A percentile compares a stretch with the other conserved stretches of the same genome.
phyloP scores from a whole-genome alignment of 2,329 filamentous ascomycete species.

The Fusarium lateritium region DNA sequence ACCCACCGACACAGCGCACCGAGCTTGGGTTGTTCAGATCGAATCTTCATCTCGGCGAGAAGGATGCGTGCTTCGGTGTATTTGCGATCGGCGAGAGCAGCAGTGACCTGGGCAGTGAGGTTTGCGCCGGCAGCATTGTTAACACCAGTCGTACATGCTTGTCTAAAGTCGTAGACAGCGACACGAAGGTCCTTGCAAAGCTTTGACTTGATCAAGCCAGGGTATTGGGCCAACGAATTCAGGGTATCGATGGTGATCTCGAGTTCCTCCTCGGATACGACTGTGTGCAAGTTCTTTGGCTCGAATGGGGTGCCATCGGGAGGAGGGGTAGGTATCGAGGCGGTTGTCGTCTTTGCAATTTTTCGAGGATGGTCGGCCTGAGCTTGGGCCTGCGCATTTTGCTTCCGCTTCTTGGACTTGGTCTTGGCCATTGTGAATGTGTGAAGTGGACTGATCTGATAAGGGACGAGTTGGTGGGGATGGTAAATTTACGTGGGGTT shows the following conservation, averaged over 20 bases:
- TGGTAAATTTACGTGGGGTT: constrained; percentile 27
- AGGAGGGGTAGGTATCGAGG: constrained; percentile 52
- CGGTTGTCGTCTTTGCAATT: constrained; percentile 52
- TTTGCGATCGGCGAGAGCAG: constrained; percentile 74
- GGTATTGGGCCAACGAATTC: constrained; percentile 69
- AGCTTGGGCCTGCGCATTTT: constrained; percentile 51
- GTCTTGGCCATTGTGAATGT: constrained; percentile 58
- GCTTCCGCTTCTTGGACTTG: constrained; percentile 64
- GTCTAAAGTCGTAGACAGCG: constrained; percentile 78
- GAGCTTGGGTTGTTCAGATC: constrained; percentile 75
- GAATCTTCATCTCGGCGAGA: constrained; percentile 78
- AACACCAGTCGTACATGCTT: constrained; percentile 77
- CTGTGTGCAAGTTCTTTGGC: constrained; percentile 65
- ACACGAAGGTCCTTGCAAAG: constrained; percentile 76
- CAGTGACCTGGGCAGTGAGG: constrained; percentile 76
- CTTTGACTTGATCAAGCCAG: constrained; percentile 76
- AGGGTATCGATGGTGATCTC: constrained; percentile 78
- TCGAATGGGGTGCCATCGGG: constrained; percentile 56
- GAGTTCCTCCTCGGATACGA: constrained; percentile 75
- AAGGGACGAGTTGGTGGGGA: constrained; percentile 15
- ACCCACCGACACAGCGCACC: constrained; percentile 81
- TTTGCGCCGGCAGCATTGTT: constrained; percentile 74
- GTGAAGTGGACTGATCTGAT: constrained; percentile 9
- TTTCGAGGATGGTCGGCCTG: constrained; percentile 57
- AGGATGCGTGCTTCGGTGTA: constrained; percentile 76